A percentile compares a stretch with the other conserved stretches of the same genome.
phyloP scores from a whole-genome alignment of 2,329 filamentous ascomycete genomes.

The Berkeleyomyces rouxiae region DNA sequence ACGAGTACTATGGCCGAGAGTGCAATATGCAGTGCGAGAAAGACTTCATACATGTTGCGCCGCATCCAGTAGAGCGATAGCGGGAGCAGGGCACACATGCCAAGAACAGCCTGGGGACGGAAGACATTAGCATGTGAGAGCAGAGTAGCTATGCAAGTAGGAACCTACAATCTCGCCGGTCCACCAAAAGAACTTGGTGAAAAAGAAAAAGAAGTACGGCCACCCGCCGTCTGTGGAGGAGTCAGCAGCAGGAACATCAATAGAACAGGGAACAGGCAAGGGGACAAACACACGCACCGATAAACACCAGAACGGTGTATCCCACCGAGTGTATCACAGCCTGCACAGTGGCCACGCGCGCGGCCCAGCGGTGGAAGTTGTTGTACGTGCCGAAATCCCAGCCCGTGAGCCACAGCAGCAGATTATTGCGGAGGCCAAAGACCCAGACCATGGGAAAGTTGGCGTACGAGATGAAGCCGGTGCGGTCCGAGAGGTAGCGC shows the following conservation, averaged over 20 bases:
- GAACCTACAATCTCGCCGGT: constrained; percentile 30
- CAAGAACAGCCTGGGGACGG: constrained; percentile 23
- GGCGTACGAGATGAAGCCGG: constrained; percentile 45
- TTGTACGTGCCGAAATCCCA: constrained; percentile 54
- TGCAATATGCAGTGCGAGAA: constrained; percentile 33
- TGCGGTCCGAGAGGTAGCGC: constrained; percentile 45
- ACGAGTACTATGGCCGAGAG: constrained; percentile 33
- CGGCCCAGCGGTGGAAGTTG: constrained; percentile 50
- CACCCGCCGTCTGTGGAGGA: constrained; percentile 22
- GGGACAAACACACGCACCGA: constrained; percentile 17
- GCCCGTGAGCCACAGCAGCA: constrained; percentile 48
- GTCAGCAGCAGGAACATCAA: not conserved
- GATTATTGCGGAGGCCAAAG: constrained; percentile 50
- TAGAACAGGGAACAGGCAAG: not conserved
- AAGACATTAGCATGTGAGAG: not conserved
- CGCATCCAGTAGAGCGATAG: constrained; percentile 36
- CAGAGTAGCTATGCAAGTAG: not conserved
- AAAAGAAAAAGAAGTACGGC: constrained; percentile 23
- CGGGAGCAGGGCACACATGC: constrained; percentile 29
- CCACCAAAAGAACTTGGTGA: constrained; percentile 31
- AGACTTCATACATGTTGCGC: constrained; percentile 34
- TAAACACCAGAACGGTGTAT: constrained; percentile 33
- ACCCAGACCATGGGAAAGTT: constrained; percentile 50
- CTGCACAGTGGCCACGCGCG: constrained; percentile 43
- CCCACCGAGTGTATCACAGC: constrained; percentile 45